Evolutionary conservation across 192 early-diverging fungal species (phyloP), one percentile per base, ranked within the genome.

Genomic region (Geosiphon pyriformis): DNA sequence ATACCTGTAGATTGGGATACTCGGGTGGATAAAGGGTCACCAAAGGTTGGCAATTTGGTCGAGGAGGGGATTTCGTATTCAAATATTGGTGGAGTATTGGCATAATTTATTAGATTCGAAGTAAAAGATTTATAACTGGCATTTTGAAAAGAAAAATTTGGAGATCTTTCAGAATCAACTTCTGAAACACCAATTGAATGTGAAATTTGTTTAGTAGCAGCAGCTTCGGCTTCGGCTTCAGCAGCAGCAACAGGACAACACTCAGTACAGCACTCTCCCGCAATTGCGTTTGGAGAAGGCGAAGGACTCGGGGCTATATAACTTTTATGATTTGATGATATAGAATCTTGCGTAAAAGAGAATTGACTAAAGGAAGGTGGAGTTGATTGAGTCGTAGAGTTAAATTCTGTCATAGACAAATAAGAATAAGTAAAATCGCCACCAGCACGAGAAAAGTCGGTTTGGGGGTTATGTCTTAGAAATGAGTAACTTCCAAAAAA

Each of bases 241-340:
- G 58, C 65, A 7, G 73, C 73, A 46, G 70, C 70, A 23, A 60
- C 42, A 8, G 74, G 74, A 70, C 74, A 76, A 48, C 74, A 76
- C 15, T 69, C 68, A 12, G 47, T 67, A 62, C 74, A 76, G 29
- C 74, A 76, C 32, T 70, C 74, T 15, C 62, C 71, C 4, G 70
- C 54, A 6, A 61, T 55, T 15, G 59, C 55, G 8, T 51, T 42
- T 11, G 55, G 42, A 2, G 66, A 53, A 23, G n/a, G 26, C 18
- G 65, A 55, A 18, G 30, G 25, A 18, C 33, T 34, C 11, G 52
- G 32, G n/a, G 53, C 25, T 3, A 32, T 35, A 53, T 34, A 30
- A 33, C 15, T 31, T 17, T 25, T 32, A 31, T 25, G 65, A 31
- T n/a, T 12, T 1, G 65, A 17, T 55, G 53, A 20, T 20, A 12